Evolutionary conservation across 192 early-diverging fungal genomes (phyloP).

Genomic region (Haplosporangium gracile): DNA sequence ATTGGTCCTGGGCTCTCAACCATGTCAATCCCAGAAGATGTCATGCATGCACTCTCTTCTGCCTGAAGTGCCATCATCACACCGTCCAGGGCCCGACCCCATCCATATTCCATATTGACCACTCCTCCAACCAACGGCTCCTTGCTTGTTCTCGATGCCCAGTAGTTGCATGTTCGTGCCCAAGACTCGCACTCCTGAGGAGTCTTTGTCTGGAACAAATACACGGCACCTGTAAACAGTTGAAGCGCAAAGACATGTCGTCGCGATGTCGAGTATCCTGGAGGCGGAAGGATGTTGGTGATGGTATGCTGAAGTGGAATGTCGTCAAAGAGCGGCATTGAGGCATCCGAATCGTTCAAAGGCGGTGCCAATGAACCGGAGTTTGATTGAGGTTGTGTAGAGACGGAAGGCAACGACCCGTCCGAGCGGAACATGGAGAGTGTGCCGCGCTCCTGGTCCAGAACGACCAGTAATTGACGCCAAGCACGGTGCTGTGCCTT

Average conservation of each 20-base stretch:
- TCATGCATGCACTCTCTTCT: conserved; percentile 12
- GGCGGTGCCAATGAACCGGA: not conserved
- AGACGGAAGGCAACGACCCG: conserved; percentile 10
- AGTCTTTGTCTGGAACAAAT: conserved; percentile 88
- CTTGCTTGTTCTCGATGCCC: conserved; percentile 92
- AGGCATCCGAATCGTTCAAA: conserved; percentile 2
- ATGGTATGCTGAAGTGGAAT: conserved; percentile 83
- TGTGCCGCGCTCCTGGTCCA: conserved; percentile 74
- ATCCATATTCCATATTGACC: conserved; percentile 95
- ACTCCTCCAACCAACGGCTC: conserved; percentile 91
- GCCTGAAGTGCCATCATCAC: conserved; percentile 5
- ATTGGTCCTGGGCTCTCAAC: conserved; percentile 1
- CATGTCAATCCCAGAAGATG: not conserved
- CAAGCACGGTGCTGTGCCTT: conserved; percentile 90
- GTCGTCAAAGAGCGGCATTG: conserved; percentile 50
- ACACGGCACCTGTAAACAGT: conserved; percentile 83
- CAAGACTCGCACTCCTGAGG: conserved; percentile 83
- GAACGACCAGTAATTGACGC: conserved; percentile 83
- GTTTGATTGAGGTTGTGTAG: not conserved
- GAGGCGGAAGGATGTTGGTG: conserved; percentile 85
- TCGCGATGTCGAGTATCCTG: conserved; percentile 83
- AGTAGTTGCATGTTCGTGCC: conserved; percentile 93
- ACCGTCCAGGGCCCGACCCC: conserved; percentile 70
- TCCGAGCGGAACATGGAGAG: conserved; percentile 89
- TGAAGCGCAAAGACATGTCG: conserved; percentile 90